A percentile compares a stretch with the other conserved stretches of the same genome.
phyloP scores from a whole-genome alignment of 495 filamentous ascomycete species.

The Podospora appendiculata region DNA sequence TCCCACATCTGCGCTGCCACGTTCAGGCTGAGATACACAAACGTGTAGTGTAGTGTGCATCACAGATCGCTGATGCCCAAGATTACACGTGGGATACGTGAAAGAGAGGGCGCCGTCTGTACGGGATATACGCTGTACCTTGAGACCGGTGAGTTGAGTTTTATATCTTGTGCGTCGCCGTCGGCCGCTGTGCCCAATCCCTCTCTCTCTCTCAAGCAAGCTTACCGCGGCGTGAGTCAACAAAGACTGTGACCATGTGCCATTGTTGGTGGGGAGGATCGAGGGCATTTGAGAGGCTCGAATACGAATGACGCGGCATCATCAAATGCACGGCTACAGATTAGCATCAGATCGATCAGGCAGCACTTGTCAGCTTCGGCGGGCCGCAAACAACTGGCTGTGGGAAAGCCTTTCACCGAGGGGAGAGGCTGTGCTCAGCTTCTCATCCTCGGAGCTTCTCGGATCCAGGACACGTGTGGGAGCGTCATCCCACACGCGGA shows the following conservation, averaged over 20 bases:
- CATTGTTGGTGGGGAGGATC: too few species aligned
- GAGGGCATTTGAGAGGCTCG: background rate
- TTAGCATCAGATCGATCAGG: conserved; percentile 7
- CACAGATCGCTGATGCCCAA: conserved; percentile 4
- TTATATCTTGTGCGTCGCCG: too few species aligned
- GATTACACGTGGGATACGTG: conserved; percentile 7
- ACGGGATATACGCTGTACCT: too few species aligned
- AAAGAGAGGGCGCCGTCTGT: background rate
- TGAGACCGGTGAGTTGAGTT: too few species aligned
- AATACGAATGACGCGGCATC: conserved; percentile 2
- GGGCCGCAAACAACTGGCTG: too few species aligned
- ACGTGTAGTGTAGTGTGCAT: too few species aligned
- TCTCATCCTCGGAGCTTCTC: too few species aligned
- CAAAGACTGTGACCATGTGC: too few species aligned
- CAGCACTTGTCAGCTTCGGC: background rate
- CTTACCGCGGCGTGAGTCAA: background rate
- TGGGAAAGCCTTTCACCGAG: too few species aligned
- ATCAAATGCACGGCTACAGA: background rate
- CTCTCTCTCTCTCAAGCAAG: background rate
- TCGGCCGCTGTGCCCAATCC: background rate
- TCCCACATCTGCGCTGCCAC: background rate
- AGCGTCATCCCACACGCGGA: too few species aligned
- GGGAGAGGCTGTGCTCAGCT: too few species aligned
- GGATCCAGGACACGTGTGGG: too few species aligned
- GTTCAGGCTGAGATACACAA: conserved; percentile 10